A percentile compares a stretch with the other conserved stretches of the same genome.
Evolutionary conservation across 108 stramenopile species (phyloP).

Genomic region (Parmales sp.): DNA sequence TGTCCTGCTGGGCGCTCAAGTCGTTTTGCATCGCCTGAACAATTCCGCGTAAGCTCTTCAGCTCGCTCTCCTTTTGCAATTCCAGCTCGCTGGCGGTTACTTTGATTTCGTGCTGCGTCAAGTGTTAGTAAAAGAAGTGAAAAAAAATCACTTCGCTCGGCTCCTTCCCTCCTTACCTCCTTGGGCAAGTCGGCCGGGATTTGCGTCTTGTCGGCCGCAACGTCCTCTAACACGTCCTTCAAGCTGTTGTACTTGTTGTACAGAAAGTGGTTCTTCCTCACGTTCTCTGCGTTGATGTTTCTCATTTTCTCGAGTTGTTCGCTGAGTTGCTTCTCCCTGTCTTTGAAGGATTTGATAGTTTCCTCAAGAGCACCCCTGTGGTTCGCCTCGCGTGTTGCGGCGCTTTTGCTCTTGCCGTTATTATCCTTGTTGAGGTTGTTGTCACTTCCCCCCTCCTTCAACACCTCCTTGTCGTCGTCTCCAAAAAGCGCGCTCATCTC

Average conservation of each 20-base stretch:
- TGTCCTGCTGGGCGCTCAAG: not conserved
- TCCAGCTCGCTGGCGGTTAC: not conserved
- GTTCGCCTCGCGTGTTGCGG: too few relatives aligned
- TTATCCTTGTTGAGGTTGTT: not conserved
- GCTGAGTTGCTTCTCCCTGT: not conserved
- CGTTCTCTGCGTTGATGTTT: not conserved
- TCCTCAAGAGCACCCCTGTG: not conserved
- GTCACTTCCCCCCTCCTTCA: not conserved
- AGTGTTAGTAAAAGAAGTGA: too few relatives aligned
- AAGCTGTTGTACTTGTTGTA: not conserved
- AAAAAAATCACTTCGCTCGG: too few relatives aligned
- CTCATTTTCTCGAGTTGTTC: not conserved
- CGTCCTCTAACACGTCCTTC: not conserved
- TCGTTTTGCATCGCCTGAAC: not conserved
- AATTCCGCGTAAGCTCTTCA: not conserved
- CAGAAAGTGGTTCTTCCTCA: not conserved
- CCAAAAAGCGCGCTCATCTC: not conserved
- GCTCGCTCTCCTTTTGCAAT: conserved; percentile 4
- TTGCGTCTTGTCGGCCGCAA: not conserved
- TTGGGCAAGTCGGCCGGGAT: not conserved
- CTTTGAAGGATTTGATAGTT: not conserved
- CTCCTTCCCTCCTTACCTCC: too few relatives aligned
- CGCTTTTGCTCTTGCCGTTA: too few relatives aligned
- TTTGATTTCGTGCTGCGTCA: too few relatives aligned
- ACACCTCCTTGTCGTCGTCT: not conserved